Evolutionary conservation across 345 rosid genomes (phyloP), one percentile per base, ranked within the genome.

Genomic region (Eucalyptus tenuipes): DNA sequence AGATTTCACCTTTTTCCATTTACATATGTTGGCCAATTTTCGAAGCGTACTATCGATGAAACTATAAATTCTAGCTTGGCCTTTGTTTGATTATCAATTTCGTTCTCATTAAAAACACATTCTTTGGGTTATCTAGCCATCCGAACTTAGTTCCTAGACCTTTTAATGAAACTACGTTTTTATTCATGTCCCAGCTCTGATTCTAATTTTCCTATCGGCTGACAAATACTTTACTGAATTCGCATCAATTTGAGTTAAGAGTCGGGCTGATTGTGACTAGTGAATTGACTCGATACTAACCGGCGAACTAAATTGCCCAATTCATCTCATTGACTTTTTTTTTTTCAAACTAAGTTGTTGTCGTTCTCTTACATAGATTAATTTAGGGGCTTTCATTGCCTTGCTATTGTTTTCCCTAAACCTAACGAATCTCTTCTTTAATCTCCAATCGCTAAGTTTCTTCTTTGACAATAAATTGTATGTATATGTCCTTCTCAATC

Each of bases 141-240:
- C 25, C 13, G 1, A 33, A 68, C 13, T 33, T 37, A 33, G 7
- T 33, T 68, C 44, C 11, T 33, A 17, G 44, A 33, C 44, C 44
- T 68, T 68, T 68, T 9, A 2, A 33, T 17, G 81, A 9, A 68
- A 68, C 3, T 33, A 33, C 1, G 80, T 68, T 6, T 17, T 68
- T 33, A 68, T 33, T 16, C 3, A 33, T 68, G 6, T 16, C 3
- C 1, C 7, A 11, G 3, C 1, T 68, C 1, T 33, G 3, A 16
- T 68, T 33, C 7, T 11, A 68, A 68, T 33, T 33, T 68, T 17
- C 4, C 44, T 31, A 17, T 33, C 25, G 2, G 20, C 0, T 17
- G 4, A 33, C 7, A 68, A 2, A 17, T 33, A 33, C 44, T 33
- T 33, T 5, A 31, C 18, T 17, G 25, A 37, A 71, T 71, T 37